Evolutionary conservation across 2,329 filamentous ascomycete species (phyloP), one percentile per base, ranked within the genome.

Genomic region (Colletotrichum orchidophilum): DNA sequence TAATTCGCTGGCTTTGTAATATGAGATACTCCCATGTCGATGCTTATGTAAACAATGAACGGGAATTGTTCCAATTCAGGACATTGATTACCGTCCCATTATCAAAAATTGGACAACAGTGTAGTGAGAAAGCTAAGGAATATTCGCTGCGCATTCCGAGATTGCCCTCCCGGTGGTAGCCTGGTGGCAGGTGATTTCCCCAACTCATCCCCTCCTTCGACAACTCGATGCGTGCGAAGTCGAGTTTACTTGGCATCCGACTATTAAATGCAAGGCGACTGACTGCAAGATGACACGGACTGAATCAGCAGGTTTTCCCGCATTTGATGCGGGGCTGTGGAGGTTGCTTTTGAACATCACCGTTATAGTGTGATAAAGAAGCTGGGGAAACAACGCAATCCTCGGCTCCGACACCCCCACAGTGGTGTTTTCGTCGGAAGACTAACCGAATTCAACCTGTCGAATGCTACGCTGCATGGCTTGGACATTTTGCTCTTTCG

Each of bases 331-430:
- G 46, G 60, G 60, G 42, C 15, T 62, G 31, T 39, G 29, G 46
- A 52, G 21, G 46, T 26, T 27, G 15, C 39, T 18, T 18, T 42
- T 18, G 39, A 42, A 5, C 11, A 13, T 26, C 42, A 27, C 60
- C 60, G 60, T 46, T n/a, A 39, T 12, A 49, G 29, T 53, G 12
- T 21, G 46, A 63, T 63, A 9, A 7, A 33, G 24, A 39, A 46
- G n/a, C 60, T 50, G 26, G 27, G 27, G 42, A 24, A 52, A 12
- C n/a, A 5, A 52, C 42, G 46, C 59, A 39, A 39, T 63, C 11
- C 5, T 53, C 60, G 49, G 60, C 60, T 63, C 60, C 60, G 60
- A 29, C n/a, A 63, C 39, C 60, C 60, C 60, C 60, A 21, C 52
- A n/a, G 8, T 15, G 33, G 46, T 33, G 9, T 11, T 24, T 35